phyloP scores from a whole-genome alignment of 2,329 filamentous ascomycete genomes.

The Botrytis deweyae region DNA sequence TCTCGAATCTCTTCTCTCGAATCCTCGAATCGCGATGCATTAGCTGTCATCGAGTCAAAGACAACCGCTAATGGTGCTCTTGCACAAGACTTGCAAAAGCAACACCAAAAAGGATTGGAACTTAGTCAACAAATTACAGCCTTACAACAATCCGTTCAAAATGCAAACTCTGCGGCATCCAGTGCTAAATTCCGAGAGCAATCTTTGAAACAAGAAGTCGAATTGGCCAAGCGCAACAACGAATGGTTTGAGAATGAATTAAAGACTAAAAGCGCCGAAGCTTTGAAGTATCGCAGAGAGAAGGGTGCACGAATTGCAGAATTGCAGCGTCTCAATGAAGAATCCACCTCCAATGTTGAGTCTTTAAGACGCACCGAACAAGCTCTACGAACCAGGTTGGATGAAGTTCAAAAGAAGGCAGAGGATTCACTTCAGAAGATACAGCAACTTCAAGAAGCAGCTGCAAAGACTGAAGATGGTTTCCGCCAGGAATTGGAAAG shows the following conservation, averaged over 20 bases:
- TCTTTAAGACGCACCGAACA: conserved; percentile 77
- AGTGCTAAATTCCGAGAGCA: conserved; percentile 89
- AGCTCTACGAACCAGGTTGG: conserved; percentile 74
- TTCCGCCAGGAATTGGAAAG: conserved; percentile 85
- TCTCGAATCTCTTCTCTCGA: conserved; percentile 85
- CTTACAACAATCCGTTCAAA: conserved; percentile 81
- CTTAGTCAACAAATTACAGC: conserved; percentile 78
- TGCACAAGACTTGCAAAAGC: conserved; percentile 79
- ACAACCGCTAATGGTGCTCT: conserved; percentile 82
- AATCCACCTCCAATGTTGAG: conserved; percentile 74
- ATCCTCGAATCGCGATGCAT: conserved; percentile 85
- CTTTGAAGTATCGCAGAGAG: conserved; percentile 89
- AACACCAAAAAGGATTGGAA: conserved; percentile 84
- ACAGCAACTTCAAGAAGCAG: conserved; percentile 81
- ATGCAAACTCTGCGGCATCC: conserved; percentile 74
- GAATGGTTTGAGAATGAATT: conserved; percentile 93
- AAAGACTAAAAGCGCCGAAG: conserved; percentile 83
- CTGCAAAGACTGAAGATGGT: conserved; percentile 77
- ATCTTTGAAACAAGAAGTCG: conserved; percentile 84
- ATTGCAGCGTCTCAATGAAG: conserved; percentile 84
- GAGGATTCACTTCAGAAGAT: conserved; percentile 81
- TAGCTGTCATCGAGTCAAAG: conserved; percentile 87
- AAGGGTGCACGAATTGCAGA: conserved; percentile 88
- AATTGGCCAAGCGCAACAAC: conserved; percentile 82
- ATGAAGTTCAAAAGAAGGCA: conserved; percentile 80